Evolutionary conservation across 768 basidiomycete species (phyloP), one percentile per base, ranked within the genome.

Genomic region (Mycena rebaudengoi): DNA sequence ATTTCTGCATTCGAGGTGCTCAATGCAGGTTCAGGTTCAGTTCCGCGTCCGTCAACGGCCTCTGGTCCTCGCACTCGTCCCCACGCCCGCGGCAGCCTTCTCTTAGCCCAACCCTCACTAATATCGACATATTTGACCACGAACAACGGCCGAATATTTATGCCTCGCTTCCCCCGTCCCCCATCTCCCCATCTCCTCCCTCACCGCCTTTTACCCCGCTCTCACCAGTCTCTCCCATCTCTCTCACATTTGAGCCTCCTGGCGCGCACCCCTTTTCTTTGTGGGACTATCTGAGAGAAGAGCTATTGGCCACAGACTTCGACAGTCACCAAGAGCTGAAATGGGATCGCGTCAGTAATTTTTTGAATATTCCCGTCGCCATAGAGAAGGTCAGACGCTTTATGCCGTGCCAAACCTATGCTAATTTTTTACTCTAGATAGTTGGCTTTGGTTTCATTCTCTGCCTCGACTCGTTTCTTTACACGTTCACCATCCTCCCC

Each of bases 291-390:
- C 83, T 97, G 21, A 82, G 90, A 14, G 94, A 96, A 72, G 95
- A 97, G 70, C 82, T 96, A 7, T 79, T 96, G 8, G 94, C 92
- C 1, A 95, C 93, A n/a, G 94, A 97, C 76, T 94, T 95, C 73
- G 95, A 97, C 75, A 94, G 92, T 0, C 94, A 95, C 66, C 94
- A 97, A 70, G 95, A 96, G 72, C 81, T 94, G 68, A 96, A 96
- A 76, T 95, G 95, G 92, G 97, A 99, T 72, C 83, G 98, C 14
- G 96, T 99, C 58, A 91, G 94, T 73, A 99, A 99, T 76, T 99
- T 99, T 73, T 78, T 99, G 60, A 90, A 86, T 53, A 95, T 99
- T 48, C 98, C 98, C 2, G 70, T 94, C 11, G 96, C 96, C 5
- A 88, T 96, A 67, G 98, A 99, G 77, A 96, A 97, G 86, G 96